Evolutionary conservation across 768 basidiomycete species (phyloP), one percentile per base, ranked within the genome.

Genomic region (Phaeolepiota aurea): DNA sequence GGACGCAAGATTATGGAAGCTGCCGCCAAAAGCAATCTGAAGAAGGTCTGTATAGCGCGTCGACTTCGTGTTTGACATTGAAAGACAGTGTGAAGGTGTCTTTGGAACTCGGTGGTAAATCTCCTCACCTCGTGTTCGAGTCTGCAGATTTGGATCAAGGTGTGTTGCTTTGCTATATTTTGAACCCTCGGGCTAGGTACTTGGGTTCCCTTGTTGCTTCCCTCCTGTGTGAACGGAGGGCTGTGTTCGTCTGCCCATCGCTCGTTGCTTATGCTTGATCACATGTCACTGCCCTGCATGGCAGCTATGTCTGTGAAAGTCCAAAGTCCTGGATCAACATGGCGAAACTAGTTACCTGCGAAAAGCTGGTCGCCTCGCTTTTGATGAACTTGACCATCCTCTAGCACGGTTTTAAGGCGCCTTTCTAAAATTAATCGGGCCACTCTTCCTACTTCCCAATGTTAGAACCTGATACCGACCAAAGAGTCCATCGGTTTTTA

Each of bases 51-150:
- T 40, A 20, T 18, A 20, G n/a, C 37, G 35, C 11, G 28, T 15
- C 22, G 41, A 44, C 9, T 18, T 39, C 23, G 42, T 32, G 20
- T 32, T 19, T 21, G 25, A 35, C 38, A 44, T 21, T 34, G 30
- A 50, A 20, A 39, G 42, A 23, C 28, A 38, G 48, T 38, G 43
- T 50, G 42, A 50, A 84, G 82, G 74, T 96, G 31, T 91, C 91
- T 15, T 72, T 98, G 37, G 94, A 98, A 58, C 77, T 98, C 3
- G 92, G 93, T 21, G 93, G 93, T 32, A 96, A 97, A 65, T 88
- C 84, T 18, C 87, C 87, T 13, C 80, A 89, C 48, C 65, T 98
- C 45, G 67, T 97, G 47, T 97, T 96, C 53, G 84, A 90, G 51
- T 86, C 84, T 31, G 92, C 93, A 25, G 84, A 97, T 59, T 63